phyloP scores from a whole-genome alignment of 139 green algal genomes.

The Chlorella sp. region DNA sequence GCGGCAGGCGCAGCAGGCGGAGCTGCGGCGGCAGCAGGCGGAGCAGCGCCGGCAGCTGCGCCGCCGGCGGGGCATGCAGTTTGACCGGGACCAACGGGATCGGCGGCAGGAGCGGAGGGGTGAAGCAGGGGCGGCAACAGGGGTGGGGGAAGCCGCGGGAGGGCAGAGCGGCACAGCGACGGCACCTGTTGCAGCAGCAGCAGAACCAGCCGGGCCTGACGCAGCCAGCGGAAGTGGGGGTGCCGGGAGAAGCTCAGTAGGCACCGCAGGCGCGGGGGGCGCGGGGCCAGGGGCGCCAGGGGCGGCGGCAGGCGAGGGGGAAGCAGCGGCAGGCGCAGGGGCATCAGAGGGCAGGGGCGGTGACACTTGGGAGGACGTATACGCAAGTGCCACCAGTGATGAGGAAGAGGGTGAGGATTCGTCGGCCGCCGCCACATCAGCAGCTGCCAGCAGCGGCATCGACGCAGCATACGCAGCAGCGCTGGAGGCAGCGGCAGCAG shows the following conservation, averaged over 20 bases:
- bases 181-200: background rate
- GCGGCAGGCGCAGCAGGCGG: slow-evolving; percentile 31
- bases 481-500: slow-evolving; percentile 13
- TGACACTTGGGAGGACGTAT: background rate
- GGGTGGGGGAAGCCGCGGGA: background rate
- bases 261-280: background rate
- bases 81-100: slow-evolving; percentile 9
- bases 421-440: background rate
- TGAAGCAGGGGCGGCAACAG: background rate
- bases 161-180: background rate
- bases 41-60: slow-evolving; percentile 33
- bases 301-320: background rate
- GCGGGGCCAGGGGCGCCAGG: background rate
- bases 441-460: slow-evolving; percentile 3
- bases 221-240: background rate
- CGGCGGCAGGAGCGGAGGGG: background rate
- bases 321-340: background rate
- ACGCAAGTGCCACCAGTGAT: background rate
- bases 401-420: background rate
- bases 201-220: background rate
- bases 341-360: background rate
- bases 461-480: slow-evolving; percentile 18
- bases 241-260: background rate
- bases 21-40: slow-evolving; percentile 38
- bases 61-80: slow-evolving; percentile 24